Conservation (phyloP, 2,329 filamentous ascomycete species). For the Colletotrichum salicis region DNA sequence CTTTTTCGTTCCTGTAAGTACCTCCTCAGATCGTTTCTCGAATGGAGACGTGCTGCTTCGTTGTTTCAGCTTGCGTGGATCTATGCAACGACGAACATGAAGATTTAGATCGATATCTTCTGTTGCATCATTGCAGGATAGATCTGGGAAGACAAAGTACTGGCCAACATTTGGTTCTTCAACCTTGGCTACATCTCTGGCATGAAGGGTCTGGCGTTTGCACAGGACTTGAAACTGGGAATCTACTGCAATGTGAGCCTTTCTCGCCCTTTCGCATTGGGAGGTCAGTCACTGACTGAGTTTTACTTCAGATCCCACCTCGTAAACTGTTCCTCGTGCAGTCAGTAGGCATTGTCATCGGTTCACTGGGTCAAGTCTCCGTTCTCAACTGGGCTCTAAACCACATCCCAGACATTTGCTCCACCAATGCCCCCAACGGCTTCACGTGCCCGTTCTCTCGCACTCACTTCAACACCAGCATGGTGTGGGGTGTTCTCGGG, state of each 20-base stretch:
- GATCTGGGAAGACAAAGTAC: slow-evolving; percentile 54
- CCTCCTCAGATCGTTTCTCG: slow-evolving; percentile 47
- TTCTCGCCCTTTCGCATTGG: too few relatives aligned
- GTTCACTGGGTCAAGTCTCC: slow-evolving; percentile 56
- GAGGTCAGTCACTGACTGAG: too few relatives aligned
- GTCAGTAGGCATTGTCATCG: slow-evolving; percentile 54
- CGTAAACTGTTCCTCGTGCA: slow-evolving; percentile 56
- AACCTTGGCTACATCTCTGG: slow-evolving; percentile 53
- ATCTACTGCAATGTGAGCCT: slow-evolving; percentile 48
- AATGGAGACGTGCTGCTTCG: not conserved
- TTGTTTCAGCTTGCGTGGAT: slow-evolving; percentile 43
- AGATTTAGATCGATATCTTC: slow-evolving; percentile 56
- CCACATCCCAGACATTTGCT: slow-evolving; percentile 63
- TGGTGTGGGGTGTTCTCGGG: slow-evolving; percentile 68
- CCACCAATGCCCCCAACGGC: slow-evolving; percentile 53
- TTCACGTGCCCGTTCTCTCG: slow-evolving; percentile 54
- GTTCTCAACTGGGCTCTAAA: slow-evolving; percentile 49
- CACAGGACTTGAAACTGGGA: slow-evolving; percentile 58
- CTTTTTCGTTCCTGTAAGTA: slow-evolving; percentile 44
- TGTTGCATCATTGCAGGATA: slow-evolving; percentile 58
- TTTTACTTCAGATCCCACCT: slow-evolving; percentile 48
- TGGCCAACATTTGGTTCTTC: slow-evolving; percentile 52
- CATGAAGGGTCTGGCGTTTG: slow-evolving; percentile 54
- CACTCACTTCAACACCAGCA: slow-evolving; percentile 62
- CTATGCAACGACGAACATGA: slow-evolving; percentile 54